Base-by-base conservation (phyloP, 371 early-diverging fungal species). In the Parasitella parasitica region DNA sequence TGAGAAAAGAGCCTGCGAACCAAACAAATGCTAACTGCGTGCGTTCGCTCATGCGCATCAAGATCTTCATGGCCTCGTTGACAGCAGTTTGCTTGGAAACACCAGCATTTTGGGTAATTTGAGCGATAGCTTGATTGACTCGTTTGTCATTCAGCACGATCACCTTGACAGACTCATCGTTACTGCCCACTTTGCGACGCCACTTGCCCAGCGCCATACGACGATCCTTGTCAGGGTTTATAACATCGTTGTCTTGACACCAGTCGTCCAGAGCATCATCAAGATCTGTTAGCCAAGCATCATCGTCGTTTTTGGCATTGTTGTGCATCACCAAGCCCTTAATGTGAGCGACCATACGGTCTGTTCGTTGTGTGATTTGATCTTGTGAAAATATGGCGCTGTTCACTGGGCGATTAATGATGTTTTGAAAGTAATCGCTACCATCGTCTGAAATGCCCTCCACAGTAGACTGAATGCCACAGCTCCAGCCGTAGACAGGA, bases 61-160 rank as follows among this genome's bases (percentile, higher is more conserved):
- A 54, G 13, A 78, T 76, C 58, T 77, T 76, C 24, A 75, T 63
- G 16, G 82, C 78, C 63, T 81, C 82, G 35, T 78, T 76, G 12
- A 73, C 69, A 0, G 79, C 82, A 0, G 77, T 81, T 48, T 78
- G 78, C 16, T 73, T 78, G 2, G 75, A 59, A 4, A 81, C 82
- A 37, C 82, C 82, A 1, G 82, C 78, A 39, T 78, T 78, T 38
- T 73, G 68, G 1, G 75, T 75, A 13, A 81, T 81, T 52, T 81
- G 78, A 4, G 66, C 65, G 22, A 81, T 77, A 13, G 77, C 77
- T 39, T 63, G 57, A 22, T 77, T 76, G 35, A 81, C 81, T 6
- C 81, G 75, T 27, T 73, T 76, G 59, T 81, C 81, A 34, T 81
- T 81, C 34, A 78, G 57, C 0, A 81, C 75, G n/a, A 78, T 75